phyloP scores from a whole-genome alignment of 2,329 filamentous ascomycete genomes.

The Aspergillus sp. region DNA sequence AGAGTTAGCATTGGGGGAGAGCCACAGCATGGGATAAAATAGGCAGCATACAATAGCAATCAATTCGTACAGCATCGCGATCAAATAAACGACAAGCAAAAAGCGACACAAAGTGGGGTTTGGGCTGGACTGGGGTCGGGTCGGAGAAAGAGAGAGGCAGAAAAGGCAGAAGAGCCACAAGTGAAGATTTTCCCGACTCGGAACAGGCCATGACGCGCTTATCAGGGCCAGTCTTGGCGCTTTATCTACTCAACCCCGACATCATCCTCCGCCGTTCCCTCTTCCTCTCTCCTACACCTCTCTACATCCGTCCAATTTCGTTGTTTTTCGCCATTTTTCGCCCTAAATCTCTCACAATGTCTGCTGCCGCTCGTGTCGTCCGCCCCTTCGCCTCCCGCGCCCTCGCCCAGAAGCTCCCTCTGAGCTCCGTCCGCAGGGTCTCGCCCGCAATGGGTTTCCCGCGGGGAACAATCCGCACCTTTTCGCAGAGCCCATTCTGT shows the following conservation, averaged over 20 bases:
- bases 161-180: not conserved
- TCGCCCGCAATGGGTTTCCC: constrained; percentile 40
- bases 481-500: constrained; percentile 44
- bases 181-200: constrained; percentile 22
- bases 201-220: constrained; percentile 14
- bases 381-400: constrained; percentile 39
- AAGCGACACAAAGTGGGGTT: constrained; percentile 10
- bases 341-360: constrained; percentile 30
- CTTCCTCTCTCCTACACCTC: constrained; percentile 6
- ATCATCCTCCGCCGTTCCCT: constrained; percentile 11
- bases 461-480: constrained; percentile 42
- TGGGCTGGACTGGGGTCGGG: constrained; percentile 18
- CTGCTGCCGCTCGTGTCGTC: constrained; percentile 35
- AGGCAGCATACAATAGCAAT: constrained; percentile 77
- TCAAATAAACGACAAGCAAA: constrained; percentile 3
- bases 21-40: not conserved
- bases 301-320: constrained; percentile 16
- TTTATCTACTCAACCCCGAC: constrained; percentile 15
- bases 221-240: constrained; percentile 25
- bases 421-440: constrained; percentile 30
- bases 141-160: constrained; percentile 11
- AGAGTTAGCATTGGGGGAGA: constrained; percentile 13
- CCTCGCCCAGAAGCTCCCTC: constrained; percentile 38
- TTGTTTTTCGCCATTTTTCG: constrained; percentile 8
- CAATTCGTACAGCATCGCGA: constrained; percentile 88